A percentile compares a stretch with the other conserved stretches of the same genome.
phyloP scores from a whole-genome alignment of 371 early-diverging fungal species.

The Cokeromyces recurvatus region DNA sequence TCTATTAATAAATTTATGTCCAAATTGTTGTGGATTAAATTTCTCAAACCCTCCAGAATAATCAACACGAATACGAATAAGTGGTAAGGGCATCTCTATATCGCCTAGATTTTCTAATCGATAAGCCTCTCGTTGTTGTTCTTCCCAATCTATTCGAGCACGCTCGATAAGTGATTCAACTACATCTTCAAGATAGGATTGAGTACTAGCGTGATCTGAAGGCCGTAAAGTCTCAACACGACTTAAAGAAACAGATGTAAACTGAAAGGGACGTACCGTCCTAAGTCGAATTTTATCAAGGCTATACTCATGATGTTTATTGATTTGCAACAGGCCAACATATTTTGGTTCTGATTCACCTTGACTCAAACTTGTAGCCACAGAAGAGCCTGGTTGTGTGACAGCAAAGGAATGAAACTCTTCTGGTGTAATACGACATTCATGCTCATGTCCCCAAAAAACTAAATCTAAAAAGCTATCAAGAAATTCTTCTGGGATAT shows the following conservation, averaged over 20 bases:
- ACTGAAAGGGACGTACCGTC: conserved; percentile 88
- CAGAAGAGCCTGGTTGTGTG: conserved; percentile 96
- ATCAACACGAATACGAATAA: conserved; percentile 82
- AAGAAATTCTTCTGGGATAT: conserved; percentile 89
- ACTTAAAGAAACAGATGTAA: conserved; percentile 65
- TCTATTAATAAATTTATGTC: conserved; percentile 71
- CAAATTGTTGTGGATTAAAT: conserved; percentile 85
- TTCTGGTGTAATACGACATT: conserved; percentile 82
- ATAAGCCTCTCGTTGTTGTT: conserved; percentile 19
- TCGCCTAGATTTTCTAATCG: background rate
- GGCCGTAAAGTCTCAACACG: conserved; percentile 37
- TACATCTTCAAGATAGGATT: conserved; percentile 43
- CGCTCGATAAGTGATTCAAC: conserved; percentile 64
- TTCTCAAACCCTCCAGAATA: conserved; percentile 80
- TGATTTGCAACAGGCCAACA: conserved; percentile 73
- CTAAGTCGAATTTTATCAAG: conserved; percentile 73
- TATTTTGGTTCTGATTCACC: conserved; percentile 90
- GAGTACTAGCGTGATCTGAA: conserved; percentile 35
- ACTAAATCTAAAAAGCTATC: conserved; percentile 85
- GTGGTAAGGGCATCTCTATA: conserved; percentile 64
- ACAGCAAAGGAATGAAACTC: conserved; percentile 70
- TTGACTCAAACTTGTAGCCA: conserved; percentile 92
- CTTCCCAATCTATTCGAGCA: conserved; percentile 62
- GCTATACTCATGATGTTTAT: conserved; percentile 49
- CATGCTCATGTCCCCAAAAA: conserved; percentile 99